Evolutionary conservation across 148 eudicot species (phyloP).

Genomic region (Pharnaceum exiguum): DNA sequence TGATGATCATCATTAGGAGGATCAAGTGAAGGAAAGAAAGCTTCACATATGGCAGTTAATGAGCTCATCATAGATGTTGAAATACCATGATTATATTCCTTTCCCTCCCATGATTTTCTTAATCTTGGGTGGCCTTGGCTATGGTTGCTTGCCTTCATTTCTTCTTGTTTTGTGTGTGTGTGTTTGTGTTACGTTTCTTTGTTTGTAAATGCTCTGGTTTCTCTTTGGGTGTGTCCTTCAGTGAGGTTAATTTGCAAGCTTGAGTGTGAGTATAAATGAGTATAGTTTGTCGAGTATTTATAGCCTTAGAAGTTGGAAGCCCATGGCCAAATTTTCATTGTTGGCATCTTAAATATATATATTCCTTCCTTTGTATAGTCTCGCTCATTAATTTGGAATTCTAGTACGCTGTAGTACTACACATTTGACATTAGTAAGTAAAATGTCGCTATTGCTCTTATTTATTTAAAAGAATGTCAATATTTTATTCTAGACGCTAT

Average conservation of each 20-base stretch:
- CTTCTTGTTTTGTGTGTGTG: conserved; percentile 9
- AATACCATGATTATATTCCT: conserved; percentile 40
- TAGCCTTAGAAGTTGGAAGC: background rate
- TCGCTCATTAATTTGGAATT: too few relatives aligned
- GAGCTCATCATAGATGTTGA: conserved; percentile 43
- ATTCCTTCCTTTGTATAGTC: too few relatives aligned
- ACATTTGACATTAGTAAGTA: too few relatives aligned
- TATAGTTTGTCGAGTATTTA: conserved; percentile 4
- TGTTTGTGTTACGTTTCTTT: background rate
- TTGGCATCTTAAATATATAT: too few relatives aligned
- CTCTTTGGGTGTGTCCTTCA: background rate
- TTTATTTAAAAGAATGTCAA: too few relatives aligned
- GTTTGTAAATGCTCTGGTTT: background rate
- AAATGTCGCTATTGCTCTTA: too few relatives aligned
- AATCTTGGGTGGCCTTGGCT: conserved; percentile 48
- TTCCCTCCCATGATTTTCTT: conserved; percentile 42
- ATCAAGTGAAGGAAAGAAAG: conserved; percentile 47
- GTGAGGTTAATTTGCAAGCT: background rate
- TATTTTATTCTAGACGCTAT: too few relatives aligned
- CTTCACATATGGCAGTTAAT: conserved; percentile 46
- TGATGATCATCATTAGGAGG: conserved; percentile 13
- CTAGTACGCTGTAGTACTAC: too few relatives aligned
- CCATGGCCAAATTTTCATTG: too few relatives aligned
- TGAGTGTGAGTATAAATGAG: background rate
- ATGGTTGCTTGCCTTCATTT: conserved; percentile 14